Percentiles rank a stretch among this genome's conserved stretches.
phyloP scores from a whole-genome alignment of 352 stramenopile species.

The Phytophthora syringae region DNA sequence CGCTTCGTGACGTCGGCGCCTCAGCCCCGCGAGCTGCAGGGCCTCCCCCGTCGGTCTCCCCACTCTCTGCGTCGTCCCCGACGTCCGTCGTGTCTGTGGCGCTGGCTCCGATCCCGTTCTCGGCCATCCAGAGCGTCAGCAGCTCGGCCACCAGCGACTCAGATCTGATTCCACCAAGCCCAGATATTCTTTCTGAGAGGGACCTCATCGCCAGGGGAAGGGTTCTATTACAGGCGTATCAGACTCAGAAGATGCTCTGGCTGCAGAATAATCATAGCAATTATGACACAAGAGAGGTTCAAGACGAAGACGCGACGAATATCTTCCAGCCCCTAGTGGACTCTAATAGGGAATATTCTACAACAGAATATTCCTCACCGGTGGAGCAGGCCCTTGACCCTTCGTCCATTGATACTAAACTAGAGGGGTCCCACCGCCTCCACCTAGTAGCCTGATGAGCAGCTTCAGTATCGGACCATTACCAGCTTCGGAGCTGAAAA shows the following conservation, averaged over 20 bases:
- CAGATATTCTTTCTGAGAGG: constrained; percentile 31
- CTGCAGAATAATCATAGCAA: constrained; percentile 18
- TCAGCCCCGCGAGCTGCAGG: background rate
- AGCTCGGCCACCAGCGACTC: constrained; percentile 12
- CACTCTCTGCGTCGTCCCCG: constrained; percentile 13
- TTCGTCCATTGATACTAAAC: constrained; percentile 32
- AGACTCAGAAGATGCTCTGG: constrained; percentile 50
- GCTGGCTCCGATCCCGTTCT: constrained; percentile 29
- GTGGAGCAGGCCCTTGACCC: constrained; percentile 1
- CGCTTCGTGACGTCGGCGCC: constrained; percentile 22
- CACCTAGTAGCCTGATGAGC: constrained; percentile 21
- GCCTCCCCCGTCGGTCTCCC: constrained; percentile 20
- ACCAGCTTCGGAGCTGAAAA: constrained; percentile 26
- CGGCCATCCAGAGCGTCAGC: constrained; percentile 28
- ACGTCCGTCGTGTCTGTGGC: background rate
- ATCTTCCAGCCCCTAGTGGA: constrained; percentile 18
- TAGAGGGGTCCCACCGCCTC: constrained; percentile 10
- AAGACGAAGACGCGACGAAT: constrained; percentile 11
- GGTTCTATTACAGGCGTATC: constrained; percentile 51
- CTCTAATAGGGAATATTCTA: constrained; percentile 23
- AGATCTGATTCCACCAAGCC: constrained; percentile 16
- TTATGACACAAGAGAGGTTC: constrained; percentile 8
- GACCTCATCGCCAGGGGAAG: constrained; percentile 57
- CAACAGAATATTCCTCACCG: constrained; percentile 18
- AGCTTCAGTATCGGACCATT: constrained; percentile 34